A percentile compares a stretch with the other conserved stretches of the same genome.
phyloP scores from a whole-genome alignment of 306 rosid genomes.

The Delonix regia region DNA sequence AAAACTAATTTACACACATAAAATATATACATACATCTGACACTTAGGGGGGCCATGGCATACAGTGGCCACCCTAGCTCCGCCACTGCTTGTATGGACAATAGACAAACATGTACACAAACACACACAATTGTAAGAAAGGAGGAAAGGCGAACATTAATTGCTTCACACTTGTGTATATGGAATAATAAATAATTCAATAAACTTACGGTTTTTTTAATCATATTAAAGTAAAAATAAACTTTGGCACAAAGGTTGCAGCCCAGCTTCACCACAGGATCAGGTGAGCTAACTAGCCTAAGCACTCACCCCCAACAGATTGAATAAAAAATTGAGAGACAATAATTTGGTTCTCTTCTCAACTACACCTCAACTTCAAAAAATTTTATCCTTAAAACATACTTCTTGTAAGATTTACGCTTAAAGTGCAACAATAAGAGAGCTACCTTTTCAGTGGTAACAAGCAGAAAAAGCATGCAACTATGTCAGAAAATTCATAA shows the following conservation, averaged over 20 bases:
- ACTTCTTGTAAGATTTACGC: conserved; percentile 1
- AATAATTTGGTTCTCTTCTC: background rate
- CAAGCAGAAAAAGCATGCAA: conserved; percentile 18
- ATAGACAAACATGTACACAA: background rate
- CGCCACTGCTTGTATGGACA: background rate
- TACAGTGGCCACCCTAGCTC: too few species aligned
- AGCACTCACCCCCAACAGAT: background rate
- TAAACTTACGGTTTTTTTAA: background rate
- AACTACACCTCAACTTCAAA: background rate
- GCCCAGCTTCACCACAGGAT: background rate
- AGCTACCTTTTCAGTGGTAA: background rate
- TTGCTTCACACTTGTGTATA: background rate
- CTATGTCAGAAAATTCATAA: background rate
- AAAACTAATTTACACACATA: too few species aligned
- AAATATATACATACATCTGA: too few species aligned
- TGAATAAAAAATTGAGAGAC: background rate
- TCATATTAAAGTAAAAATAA: background rate
- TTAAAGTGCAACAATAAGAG: conserved; percentile 11
- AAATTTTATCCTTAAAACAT: background rate
- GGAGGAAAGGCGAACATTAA: background rate
- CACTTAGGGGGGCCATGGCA: too few species aligned
- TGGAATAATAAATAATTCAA: background rate
- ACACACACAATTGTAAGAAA: background rate
- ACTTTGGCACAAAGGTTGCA: background rate
- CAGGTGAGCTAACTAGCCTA: background rate